phyloP scores from a whole-genome alignment of 148 eudicot genomes.

The Talinum fruticosum region DNA sequence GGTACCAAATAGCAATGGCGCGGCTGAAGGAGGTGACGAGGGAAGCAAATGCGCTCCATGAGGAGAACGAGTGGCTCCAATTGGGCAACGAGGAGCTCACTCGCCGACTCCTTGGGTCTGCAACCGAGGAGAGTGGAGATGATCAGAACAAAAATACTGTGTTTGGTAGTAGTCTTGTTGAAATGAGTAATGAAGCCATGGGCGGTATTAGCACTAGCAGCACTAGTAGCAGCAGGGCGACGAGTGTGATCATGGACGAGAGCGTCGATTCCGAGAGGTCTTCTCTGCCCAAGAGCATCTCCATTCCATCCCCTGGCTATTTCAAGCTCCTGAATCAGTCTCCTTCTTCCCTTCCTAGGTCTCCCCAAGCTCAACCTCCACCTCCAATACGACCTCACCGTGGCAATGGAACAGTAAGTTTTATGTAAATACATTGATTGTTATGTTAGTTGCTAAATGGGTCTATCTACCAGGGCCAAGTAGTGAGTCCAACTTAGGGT shows the following conservation, averaged over 20 bases:
- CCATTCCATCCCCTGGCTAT: slow-evolving; percentile 52
- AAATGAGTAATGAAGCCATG: background rate
- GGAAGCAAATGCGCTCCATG: slow-evolving; percentile 47
- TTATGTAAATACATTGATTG: too few species aligned
- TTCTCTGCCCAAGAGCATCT: slow-evolving; percentile 57
- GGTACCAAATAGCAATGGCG: slow-evolving; percentile 47
- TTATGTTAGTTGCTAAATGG: background rate
- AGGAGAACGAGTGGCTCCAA: slow-evolving; percentile 60
- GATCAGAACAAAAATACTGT: too few species aligned
- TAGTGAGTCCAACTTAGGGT: too few species aligned
- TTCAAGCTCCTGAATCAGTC: slow-evolving; percentile 29
- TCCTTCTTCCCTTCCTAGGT: background rate
- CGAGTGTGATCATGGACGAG: slow-evolving; percentile 32
- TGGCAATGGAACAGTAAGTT: slow-evolving; percentile 23
- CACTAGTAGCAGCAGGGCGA: slow-evolving; percentile 34
- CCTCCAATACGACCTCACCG: background rate
- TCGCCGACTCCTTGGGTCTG: slow-evolving; percentile 28
- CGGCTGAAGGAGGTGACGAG: slow-evolving; percentile 51
- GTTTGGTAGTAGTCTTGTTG: background rate
- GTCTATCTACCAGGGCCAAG: too few species aligned
- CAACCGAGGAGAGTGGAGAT: background rate
- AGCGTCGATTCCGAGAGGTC: slow-evolving; percentile 13
- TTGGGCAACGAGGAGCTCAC: slow-evolving; percentile 51
- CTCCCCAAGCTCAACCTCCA: background rate
- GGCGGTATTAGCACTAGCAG: background rate